Evolutionary conservation across 345 rosid species (phyloP).

Genomic region (Erucastrum elatum): DNA sequence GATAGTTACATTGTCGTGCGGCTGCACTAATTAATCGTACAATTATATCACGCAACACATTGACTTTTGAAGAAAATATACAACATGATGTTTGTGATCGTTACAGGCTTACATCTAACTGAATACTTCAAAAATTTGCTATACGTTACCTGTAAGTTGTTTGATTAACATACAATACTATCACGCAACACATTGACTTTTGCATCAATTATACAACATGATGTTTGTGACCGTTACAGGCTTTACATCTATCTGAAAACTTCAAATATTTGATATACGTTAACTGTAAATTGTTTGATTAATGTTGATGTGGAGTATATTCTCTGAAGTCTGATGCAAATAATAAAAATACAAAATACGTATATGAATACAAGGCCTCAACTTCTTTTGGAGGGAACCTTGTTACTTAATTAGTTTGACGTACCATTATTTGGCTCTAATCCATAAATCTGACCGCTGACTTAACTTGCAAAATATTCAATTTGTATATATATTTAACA

Average conservation of each 20-base stretch:
- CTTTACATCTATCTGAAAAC: neutral
- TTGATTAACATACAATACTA: neutral
- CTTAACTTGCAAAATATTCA: neutral
- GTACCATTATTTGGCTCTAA: neutral
- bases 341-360: neutral
- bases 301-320: conserved; percentile 15
- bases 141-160: too few relatives aligned
- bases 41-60: neutral
- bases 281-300: neutral
- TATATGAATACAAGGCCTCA: conserved; percentile 2
- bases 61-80: conserved; percentile 7
- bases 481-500: neutral
- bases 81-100: neutral
- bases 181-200: conserved; percentile 2
- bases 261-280: neutral
- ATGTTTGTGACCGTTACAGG: neutral
- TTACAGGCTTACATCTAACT: neutral
- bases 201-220: neutral
- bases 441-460: neutral
- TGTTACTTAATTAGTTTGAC: conserved; percentile 11
- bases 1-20: too few relatives aligned
- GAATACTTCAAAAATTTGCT: too few relatives aligned
- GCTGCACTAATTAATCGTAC: neutral
- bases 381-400: conserved; percentile 15
- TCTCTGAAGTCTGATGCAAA: conserved; percentile 2